Evolutionary conservation across 805 yeast species (phyloP), one percentile per base, ranked within the genome.

Genomic region (Maudiozyma turicensis): DNA sequence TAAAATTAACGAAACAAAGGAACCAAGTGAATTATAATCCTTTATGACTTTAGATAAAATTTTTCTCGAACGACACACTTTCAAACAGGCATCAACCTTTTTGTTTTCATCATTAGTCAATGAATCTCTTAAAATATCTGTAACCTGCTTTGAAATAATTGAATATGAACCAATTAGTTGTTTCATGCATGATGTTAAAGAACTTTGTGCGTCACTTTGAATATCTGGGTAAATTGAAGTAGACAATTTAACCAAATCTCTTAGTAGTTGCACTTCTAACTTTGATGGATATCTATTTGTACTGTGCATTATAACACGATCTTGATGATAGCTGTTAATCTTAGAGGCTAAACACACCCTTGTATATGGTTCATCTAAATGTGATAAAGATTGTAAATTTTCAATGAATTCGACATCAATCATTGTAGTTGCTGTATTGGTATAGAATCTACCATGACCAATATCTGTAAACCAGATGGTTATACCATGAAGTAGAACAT

Each of bases 381-480:
- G 80, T 5, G 83, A 76, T 5, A 86, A 67, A n/a, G 77, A 71
- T 58, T 84, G 90, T 8, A 80, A 70, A 38, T 75, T 74, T 43
- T 76, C 76, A 48, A 83, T 71, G 58, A 76, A 80, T 0, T 74
- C 71, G 50, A 80, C 77, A 44, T 78, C 78, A 34, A 82, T 70
- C 37, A 70, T 68, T 5, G 81, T 63, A 32, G 69, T 76, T 43
- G 80, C 82, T 50, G 80, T 77, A 3, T 75, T 68, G 40, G 75
- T 81, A 45, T 81, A 74, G 0, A 82, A 65, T 10, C 84, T 69
- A 55, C 86, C 95, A 48, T 78, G 74, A 1, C 95, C 95, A 29
- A 84, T 83, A 59, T 88, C 93, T 29, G 84, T 72, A 56, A 84
- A 82, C 87, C 95, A 93, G 6, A 83, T 78, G 52, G 83, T 80